Conservation (phyloP, 2,329 filamentous ascomycete species). For the Volutella citrinella region DNA sequence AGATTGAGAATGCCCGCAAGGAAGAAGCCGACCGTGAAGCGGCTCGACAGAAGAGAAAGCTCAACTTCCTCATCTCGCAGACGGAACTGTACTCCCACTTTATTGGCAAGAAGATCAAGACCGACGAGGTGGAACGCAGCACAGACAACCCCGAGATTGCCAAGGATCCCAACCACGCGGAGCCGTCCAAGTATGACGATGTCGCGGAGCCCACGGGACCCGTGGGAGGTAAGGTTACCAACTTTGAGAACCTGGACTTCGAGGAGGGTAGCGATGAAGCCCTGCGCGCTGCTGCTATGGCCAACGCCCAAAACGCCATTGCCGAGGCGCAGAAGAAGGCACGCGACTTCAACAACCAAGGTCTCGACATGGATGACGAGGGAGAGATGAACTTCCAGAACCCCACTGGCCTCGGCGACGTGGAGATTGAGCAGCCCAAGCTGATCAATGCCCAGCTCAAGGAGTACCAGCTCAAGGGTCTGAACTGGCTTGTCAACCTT, state of each 20-base stretch:
- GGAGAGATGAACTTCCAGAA: slow-evolving; percentile 99
- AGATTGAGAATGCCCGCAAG: slow-evolving; percentile 93
- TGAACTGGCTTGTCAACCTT: slow-evolving; percentile 98
- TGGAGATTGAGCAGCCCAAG: slow-evolving; percentile 91
- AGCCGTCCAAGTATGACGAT: slow-evolving; percentile 46
- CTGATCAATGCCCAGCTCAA: slow-evolving; percentile 92
- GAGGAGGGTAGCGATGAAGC: slow-evolving; percentile 88
- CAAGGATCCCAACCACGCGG: slow-evolving; percentile 41
- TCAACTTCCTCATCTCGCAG: slow-evolving; percentile 98
- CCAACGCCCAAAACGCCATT: slow-evolving; percentile 94
- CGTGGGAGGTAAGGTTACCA: slow-evolving; percentile 71
- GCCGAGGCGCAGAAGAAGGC: slow-evolving; percentile 92
- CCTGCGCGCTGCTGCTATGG: slow-evolving; percentile 80
- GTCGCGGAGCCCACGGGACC: slow-evolving; percentile 53
- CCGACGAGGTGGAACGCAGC: slow-evolving; percentile 86
- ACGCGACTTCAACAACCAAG: slow-evolving; percentile 82
- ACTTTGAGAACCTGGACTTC: slow-evolving; percentile 93
- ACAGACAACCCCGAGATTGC: slow-evolving; percentile 77
- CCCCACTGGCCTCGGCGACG: slow-evolving; percentile 88
- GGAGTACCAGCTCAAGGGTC: slow-evolving; percentile 97
- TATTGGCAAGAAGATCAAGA: slow-evolving; percentile 99
- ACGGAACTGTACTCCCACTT: slow-evolving; percentile 99
- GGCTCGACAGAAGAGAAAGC: slow-evolving; percentile 94
- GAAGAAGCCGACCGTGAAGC: slow-evolving; percentile 97
- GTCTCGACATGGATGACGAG: slow-evolving; percentile 74